phyloP scores from a whole-genome alignment of 2,329 filamentous ascomycete species.

The Arthrinium phaeospermum region DNA sequence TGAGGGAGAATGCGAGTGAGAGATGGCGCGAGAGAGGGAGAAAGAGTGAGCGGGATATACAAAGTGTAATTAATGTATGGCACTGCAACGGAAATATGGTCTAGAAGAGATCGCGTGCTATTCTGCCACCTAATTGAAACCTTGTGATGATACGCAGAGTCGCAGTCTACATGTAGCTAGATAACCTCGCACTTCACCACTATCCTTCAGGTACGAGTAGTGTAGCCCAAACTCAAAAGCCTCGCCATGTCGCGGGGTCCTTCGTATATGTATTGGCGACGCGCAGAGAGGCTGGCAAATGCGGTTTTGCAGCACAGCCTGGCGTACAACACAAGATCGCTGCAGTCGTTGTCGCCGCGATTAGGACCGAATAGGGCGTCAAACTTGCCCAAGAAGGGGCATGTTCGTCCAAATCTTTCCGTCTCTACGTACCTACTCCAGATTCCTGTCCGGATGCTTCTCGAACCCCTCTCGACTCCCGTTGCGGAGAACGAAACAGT shows the following conservation, averaged over 20 bases:
- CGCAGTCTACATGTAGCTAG: background rate
- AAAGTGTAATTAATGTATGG: background rate
- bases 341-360: background rate
- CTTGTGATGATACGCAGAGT: background rate
- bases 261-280: background rate
- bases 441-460: background rate
- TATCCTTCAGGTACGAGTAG: constrained; percentile 7
- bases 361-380: constrained; percentile 2
- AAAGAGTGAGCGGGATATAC: background rate
- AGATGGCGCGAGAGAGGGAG: background rate
- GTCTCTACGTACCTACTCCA: constrained; percentile 3
- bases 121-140: background rate
- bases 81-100: background rate
- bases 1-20: background rate
- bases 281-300: background rate
- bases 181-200: background rate
- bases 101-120: background rate
- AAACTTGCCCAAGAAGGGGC: background rate
- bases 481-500: constrained; percentile 11
- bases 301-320: background rate
- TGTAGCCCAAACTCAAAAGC: constrained; percentile 1
- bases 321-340: background rate
- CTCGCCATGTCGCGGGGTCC: background rate
- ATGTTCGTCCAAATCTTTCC: background rate
- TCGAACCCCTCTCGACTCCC: constrained; percentile 10